These are phyloP conservation scores for Diospyros lotus DNA, from an alignment of 148 eudicot genomes.

Conservation along the genomic window DNA sequence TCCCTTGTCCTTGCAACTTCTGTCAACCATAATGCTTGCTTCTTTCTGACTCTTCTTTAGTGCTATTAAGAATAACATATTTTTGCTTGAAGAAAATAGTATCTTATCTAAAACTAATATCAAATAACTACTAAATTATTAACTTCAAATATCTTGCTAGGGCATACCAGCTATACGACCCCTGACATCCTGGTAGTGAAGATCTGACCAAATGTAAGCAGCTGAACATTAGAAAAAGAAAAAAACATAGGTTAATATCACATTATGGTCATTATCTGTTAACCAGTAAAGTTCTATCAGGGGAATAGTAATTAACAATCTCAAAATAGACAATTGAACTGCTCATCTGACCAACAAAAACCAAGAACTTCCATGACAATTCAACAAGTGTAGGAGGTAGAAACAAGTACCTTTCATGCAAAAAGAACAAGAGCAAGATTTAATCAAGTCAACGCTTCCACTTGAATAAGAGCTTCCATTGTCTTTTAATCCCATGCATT, in stretches of 20 bases:
- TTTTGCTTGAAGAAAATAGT: not conserved
- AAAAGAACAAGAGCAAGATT: constrained; percentile 76
- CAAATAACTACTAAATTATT: not conserved
- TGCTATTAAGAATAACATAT: constrained; percentile 24
- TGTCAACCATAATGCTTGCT: constrained; percentile 59
- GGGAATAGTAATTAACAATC: not conserved
- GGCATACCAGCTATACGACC: constrained; percentile 69
- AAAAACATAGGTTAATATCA: constrained; percentile 11
- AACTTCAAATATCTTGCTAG: not conserved
- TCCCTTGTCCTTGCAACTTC: constrained; percentile 27
- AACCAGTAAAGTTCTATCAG: not conserved
- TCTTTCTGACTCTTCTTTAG: constrained; percentile 66
- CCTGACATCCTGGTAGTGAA: constrained; percentile 73
- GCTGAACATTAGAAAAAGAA: constrained; percentile 39
- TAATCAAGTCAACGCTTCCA: constrained; percentile 36
- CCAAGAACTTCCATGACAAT: not conserved
- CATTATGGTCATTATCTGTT: constrained; percentile 10
- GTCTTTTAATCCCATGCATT: constrained; percentile 32
- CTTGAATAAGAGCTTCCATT: constrained; percentile 34
- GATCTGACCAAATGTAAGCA: constrained; percentile 80
- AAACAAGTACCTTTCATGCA: constrained; percentile 66
- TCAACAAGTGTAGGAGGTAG: not conserved
- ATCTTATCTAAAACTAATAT: not conserved
- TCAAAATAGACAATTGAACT: not conserved
- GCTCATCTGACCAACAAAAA: not conserved